phyloP scores from a whole-genome alignment of 352 stramenopile species.

The Halophytophthora polymorphica region DNA sequence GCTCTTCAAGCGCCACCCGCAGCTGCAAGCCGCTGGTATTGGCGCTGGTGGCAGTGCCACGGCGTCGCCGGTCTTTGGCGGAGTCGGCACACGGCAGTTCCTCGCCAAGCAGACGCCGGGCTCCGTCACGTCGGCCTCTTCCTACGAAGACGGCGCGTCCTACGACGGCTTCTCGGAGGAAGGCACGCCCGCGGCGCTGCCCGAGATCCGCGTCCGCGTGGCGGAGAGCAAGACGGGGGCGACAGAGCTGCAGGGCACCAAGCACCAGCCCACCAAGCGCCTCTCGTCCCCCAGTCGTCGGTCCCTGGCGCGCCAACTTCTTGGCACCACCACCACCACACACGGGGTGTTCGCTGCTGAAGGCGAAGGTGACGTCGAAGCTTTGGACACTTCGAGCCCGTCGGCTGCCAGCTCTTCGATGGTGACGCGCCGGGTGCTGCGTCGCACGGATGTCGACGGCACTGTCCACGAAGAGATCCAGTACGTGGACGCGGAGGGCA shows the following conservation, averaged over 20 bases:
- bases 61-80: constrained; percentile 12
- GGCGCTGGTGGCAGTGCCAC: constrained; percentile 4
- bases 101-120: constrained; percentile 33
- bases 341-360: constrained; percentile 16
- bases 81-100: constrained; percentile 21
- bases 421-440: constrained; percentile 15
- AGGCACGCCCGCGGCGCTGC: constrained; percentile 15
- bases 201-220: too few relatives aligned
- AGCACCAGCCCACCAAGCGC: constrained; percentile 23
- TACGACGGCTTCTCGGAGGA: constrained; percentile 27
- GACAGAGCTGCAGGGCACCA: background rate
- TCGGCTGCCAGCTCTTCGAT: background rate
- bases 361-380: background rate
- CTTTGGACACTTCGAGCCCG: constrained; percentile 1
- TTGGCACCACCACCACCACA: constrained; percentile 4
- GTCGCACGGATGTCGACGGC: constrained; percentile 16
- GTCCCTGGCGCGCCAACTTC: constrained; percentile 17
- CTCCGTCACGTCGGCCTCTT: constrained; percentile 31
- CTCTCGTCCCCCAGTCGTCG: constrained; percentile 31
- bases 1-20: constrained; percentile 26
- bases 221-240: background rate
- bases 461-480: constrained; percentile 20
- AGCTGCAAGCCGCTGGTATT: constrained; percentile 10
- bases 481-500: constrained; percentile 21
- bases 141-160: constrained; percentile 28